phyloP scores from a whole-genome alignment of 129 eudicot genomes.

The Deinandra increscens region DNA sequence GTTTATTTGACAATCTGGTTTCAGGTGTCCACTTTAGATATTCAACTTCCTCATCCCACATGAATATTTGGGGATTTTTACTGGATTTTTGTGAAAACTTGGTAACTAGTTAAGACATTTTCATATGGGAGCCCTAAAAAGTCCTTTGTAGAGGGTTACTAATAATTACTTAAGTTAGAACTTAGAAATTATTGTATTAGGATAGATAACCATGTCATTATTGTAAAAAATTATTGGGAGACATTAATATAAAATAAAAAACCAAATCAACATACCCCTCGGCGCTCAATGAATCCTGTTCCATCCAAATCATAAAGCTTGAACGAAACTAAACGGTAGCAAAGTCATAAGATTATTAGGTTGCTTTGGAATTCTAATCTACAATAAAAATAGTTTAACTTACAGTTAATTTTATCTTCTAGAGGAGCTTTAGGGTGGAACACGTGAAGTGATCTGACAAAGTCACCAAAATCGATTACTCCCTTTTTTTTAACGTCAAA shows the following conservation, averaged over 20 bases:
- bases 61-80: too few species aligned
- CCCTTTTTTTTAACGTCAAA: conserved; percentile 84
- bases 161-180: neutral
- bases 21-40: too few species aligned
- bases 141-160: too few species aligned
- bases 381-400: conserved; percentile 19
- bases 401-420: conserved; percentile 88
- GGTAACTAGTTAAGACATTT: too few species aligned
- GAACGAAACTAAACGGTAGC: conserved; percentile 66
- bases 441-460: conserved; percentile 85
- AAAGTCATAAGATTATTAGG: conserved; percentile 13
- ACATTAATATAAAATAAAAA: neutral
- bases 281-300: conserved; percentile 95
- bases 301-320: conserved; percentile 90
- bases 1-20: too few species aligned
- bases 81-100: too few species aligned
- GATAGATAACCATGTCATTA: neutral
- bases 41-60: too few species aligned
- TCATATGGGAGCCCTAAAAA: too few species aligned
- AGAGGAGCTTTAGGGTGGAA: conserved; percentile 92
- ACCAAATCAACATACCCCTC: conserved; percentile 57
- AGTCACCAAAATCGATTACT: conserved; percentile 87
- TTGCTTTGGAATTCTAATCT: conserved; percentile 6
- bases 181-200: neutral
- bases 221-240: neutral